phyloP scores from a whole-genome alignment of 1,284 basidiomycete genomes.

The Cryptococcus sp. region DNA sequence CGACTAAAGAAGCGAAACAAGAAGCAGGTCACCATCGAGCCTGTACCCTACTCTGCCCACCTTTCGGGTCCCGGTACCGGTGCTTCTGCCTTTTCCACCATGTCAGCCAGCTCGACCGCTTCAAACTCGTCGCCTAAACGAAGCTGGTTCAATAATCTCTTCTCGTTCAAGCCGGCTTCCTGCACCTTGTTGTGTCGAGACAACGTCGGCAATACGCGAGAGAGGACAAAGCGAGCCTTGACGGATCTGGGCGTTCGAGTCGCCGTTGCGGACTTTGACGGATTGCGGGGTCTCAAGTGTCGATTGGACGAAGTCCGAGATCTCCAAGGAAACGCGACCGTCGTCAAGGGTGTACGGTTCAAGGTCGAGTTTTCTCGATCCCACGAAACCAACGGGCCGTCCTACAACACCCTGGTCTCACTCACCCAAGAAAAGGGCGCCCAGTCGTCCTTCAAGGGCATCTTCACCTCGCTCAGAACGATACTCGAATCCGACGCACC shows the following conservation, averaged over 20 bases:
- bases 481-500: constrained; percentile 14
- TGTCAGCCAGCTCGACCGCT: constrained; percentile 13
- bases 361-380: constrained; percentile 41
- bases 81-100: constrained; percentile 14
- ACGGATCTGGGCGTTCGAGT: constrained; percentile 30
- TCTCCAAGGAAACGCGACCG: constrained; percentile 15
- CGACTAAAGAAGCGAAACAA: constrained; percentile 44
- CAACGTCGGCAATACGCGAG: constrained; percentile 38
- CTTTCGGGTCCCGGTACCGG: constrained; percentile 15
- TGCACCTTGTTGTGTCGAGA: constrained; percentile 48
- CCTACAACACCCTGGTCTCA: constrained; percentile 40
- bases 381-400: constrained; percentile 11
- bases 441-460: constrained; percentile 41
- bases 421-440: constrained; percentile 45
- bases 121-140: constrained; percentile 51
- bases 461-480: constrained; percentile 20
- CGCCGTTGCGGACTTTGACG: constrained; percentile 37
- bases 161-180: constrained; percentile 71
- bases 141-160: constrained; percentile 82
- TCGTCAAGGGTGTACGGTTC: constrained; percentile 41
- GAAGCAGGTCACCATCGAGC: constrained; percentile 22
- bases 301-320: constrained; percentile 29
- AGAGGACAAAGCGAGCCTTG: constrained; percentile 27
- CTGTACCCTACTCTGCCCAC: constrained; percentile 26
- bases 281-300: constrained; percentile 38